Conservation (phyloP, 371 early-diverging fungal genomes). For the Apophysomyces trapeziformis region DNA sequence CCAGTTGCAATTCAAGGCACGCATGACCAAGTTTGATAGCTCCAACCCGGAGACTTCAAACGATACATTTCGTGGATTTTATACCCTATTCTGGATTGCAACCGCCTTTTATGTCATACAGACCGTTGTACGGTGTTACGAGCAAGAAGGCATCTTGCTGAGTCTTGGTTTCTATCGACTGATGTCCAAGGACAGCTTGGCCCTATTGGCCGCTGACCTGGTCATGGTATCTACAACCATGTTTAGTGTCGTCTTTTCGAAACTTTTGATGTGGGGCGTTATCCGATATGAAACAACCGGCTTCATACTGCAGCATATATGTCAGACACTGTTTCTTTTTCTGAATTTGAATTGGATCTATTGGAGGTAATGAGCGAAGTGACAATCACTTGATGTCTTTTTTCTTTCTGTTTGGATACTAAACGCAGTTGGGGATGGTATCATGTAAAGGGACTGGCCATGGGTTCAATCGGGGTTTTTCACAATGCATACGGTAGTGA, state of each 20-base stretch:
- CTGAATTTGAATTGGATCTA: constrained; percentile 71
- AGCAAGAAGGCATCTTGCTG: constrained; percentile 70
- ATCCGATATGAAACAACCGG: constrained; percentile 60
- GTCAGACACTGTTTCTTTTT: constrained; percentile 69
- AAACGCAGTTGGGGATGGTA: too few species aligned
- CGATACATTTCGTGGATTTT: constrained; percentile 82
- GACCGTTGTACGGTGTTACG: constrained; percentile 70
- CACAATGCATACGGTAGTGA: constrained; percentile 85
- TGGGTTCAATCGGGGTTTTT: constrained; percentile 93
- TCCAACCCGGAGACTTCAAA: constrained; percentile 50
- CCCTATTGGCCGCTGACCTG: constrained; percentile 70
- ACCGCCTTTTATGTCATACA: constrained; percentile 80
- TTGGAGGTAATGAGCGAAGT: constrained; percentile 51
- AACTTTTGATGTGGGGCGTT: constrained; percentile 58
- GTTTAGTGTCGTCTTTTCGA: constrained; percentile 63
- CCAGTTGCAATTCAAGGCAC: constrained; percentile 42
- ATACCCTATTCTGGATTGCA: constrained; percentile 90
- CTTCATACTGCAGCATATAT: constrained; percentile 69
- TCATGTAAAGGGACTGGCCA: constrained; percentile 71
- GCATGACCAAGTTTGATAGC: constrained; percentile 48
- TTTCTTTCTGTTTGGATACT: neutral
- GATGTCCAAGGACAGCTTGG: constrained; percentile 70
- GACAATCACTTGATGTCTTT: neutral
- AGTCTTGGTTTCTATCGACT: constrained; percentile 61
- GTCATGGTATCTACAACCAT: constrained; percentile 68